These are phyloP conservation scores for Calonectria multiphialidica DNA, from an alignment of 2,329 filamentous ascomycete species.

Conservation along the genomic window DNA sequence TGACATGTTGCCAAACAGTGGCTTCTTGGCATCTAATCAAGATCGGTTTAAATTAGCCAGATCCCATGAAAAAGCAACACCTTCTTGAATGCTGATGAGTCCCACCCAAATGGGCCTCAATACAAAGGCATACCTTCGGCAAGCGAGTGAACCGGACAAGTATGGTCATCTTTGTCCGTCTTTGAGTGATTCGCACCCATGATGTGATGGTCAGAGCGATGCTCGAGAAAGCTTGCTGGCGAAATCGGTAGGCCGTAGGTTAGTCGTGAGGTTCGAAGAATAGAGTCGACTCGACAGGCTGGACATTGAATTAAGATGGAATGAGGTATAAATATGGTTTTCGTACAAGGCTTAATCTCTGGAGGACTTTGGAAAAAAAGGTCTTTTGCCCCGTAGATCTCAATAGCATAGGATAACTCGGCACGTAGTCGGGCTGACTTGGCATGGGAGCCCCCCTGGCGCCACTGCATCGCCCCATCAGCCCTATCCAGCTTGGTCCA, in stretches of 20 bases:
- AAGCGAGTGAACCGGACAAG: slow-evolving; percentile 12
- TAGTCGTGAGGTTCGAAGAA: background rate
- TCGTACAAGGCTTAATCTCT: background rate
- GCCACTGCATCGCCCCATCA: background rate
- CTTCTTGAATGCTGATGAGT: background rate
- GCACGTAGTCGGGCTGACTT: background rate
- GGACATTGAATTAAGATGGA: background rate
- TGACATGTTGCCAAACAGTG: slow-evolving; percentile 13
- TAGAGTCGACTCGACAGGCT: background rate
- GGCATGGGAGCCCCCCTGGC: background rate
- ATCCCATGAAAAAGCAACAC: no score
- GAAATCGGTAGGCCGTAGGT: background rate
- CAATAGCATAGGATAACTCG: background rate
- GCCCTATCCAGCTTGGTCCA: background rate
- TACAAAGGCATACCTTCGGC: background rate
- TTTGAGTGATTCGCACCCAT: slow-evolving; percentile 16
- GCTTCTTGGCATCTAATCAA: slow-evolving; percentile 25
- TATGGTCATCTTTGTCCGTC: slow-evolving; percentile 9
- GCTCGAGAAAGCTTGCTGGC: background rate
- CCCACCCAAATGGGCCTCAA: background rate
- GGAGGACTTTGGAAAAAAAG: background rate
- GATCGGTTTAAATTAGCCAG: background rate
- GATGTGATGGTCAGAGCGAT: background rate
- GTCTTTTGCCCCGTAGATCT: background rate
- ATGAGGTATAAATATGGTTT: background rate